These are phyloP conservation scores for Vararia minispora DNA, from an alignment of 768 basidiomycete genomes.

Conservation along the genomic window DNA sequence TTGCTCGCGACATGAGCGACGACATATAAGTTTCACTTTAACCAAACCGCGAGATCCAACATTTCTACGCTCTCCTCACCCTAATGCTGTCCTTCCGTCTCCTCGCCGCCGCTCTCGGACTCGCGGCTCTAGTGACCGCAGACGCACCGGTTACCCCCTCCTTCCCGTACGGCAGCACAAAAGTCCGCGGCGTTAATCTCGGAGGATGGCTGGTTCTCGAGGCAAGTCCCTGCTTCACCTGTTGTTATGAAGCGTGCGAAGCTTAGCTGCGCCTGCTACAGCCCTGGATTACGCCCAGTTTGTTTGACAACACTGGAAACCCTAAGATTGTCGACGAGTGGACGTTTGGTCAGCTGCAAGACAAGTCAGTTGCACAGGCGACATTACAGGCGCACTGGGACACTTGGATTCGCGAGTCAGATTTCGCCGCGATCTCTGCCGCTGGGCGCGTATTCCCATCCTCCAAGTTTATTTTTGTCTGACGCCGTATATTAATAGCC, in stretches of 20 bases:
- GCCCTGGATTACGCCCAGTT: constrained; percentile 70
- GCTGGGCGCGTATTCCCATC: constrained; percentile 50
- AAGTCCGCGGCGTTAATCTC: constrained; percentile 73
- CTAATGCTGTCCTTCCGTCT: too few relatives aligned
- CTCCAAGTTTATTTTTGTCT: background rate
- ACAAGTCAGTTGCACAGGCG: constrained; percentile 31
- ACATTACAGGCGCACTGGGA: constrained; percentile 59
- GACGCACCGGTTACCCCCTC: constrained; percentile 34
- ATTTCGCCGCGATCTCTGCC: constrained; percentile 62
- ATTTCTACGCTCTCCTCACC: too few relatives aligned
- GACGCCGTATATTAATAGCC: constrained; percentile 29
- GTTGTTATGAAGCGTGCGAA: background rate
- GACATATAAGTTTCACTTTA: too few relatives aligned
- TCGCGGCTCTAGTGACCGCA: constrained; percentile 19
- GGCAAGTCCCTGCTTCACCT: constrained; percentile 21
- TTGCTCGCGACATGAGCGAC: too few relatives aligned
- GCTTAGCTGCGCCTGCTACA: constrained; percentile 5
- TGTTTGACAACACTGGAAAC: constrained; percentile 57
- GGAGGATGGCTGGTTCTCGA: constrained; percentile 50
- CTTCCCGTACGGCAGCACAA: constrained; percentile 63
- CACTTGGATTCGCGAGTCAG: constrained; percentile 71
- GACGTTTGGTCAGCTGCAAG: constrained; percentile 59
- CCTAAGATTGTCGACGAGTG: constrained; percentile 56
- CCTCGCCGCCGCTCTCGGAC: constrained; percentile 14
- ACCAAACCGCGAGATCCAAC: too few relatives aligned